These are phyloP conservation scores for Eimeria necatrix DNA, from an alignment of 169 alveolate genomes.

Conservation along the genomic window DNA sequence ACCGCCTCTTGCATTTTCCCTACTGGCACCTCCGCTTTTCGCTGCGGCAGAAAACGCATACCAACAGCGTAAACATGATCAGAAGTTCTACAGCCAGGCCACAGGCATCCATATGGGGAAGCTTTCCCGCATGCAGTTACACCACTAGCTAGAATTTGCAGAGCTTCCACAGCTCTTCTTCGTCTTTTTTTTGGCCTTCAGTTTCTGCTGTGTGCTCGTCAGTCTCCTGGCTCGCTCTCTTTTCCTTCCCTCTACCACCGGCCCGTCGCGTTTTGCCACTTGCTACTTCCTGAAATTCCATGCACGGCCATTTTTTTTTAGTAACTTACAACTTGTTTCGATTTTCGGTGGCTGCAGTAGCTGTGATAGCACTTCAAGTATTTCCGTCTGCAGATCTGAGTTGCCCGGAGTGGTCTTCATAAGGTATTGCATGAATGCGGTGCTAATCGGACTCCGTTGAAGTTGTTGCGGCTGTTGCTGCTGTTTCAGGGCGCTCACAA, in stretches of 20 bases:
- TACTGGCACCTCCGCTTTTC: not conserved
- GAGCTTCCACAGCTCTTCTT: not conserved
- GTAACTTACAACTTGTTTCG: conserved; percentile 41
- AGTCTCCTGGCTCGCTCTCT: not conserved
- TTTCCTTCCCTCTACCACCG: not conserved
- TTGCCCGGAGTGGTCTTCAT: conserved; percentile 55
- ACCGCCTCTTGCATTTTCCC: conserved; percentile 46
- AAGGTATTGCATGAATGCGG: conserved; percentile 65
- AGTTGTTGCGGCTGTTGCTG: conserved; percentile 67
- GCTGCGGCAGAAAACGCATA: conserved; percentile 33
- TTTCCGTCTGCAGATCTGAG: conserved; percentile 58
- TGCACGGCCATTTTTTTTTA: too few species aligned
- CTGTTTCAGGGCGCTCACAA: conserved; percentile 25
- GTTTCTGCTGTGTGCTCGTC: not conserved
- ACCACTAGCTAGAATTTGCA: too few species aligned
- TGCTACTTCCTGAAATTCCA: too few species aligned
- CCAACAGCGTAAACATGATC: not conserved
- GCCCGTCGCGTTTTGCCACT: not conserved
- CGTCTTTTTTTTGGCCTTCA: not conserved
- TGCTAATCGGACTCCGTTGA: conserved; percentile 29
- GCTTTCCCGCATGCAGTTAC: too few species aligned
- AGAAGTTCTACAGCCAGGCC: not conserved
- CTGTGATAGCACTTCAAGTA: conserved; percentile 56
- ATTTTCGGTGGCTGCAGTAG: conserved; percentile 61
- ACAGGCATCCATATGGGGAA: too few species aligned